Evolutionary conservation across 129 eudicot genomes (phyloP).

Genomic region (Erigeron canadensis): DNA sequence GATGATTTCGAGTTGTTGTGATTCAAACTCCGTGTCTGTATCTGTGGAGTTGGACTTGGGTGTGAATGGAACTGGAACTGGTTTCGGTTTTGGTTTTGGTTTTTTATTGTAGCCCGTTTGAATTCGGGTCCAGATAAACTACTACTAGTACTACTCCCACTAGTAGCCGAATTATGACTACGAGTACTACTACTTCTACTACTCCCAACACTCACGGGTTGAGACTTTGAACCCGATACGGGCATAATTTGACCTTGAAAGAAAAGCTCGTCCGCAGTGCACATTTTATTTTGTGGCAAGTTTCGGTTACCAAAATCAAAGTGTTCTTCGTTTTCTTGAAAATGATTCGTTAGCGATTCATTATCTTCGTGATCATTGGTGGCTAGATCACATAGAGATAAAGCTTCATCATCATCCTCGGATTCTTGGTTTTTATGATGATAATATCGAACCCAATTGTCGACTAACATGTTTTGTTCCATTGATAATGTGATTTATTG

Average conservation of each 20-base stretch:
- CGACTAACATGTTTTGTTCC: not conserved
- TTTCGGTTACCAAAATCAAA: conserved; percentile 55
- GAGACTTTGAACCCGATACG: conserved; percentile 40
- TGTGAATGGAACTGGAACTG: conserved; percentile 74
- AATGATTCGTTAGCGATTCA: not conserved
- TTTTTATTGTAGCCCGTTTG: conserved; percentile 17
- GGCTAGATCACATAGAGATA: conserved; percentile 65
- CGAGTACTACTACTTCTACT: conserved; percentile 37
- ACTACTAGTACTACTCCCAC: conserved; percentile 37
- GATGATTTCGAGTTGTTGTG: conserved; percentile 29
- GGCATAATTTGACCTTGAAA: conserved; percentile 74
- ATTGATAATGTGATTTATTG: not conserved
- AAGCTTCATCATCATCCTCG: conserved; percentile 51
- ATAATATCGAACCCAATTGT: conserved; percentile 9
- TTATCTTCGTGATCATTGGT: conserved; percentile 23
- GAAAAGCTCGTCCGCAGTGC: conserved; percentile 78
- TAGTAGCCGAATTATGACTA: conserved; percentile 42
- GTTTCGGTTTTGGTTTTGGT: conserved; percentile 26
- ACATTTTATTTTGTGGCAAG: conserved; percentile 52
- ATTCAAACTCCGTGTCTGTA: conserved; percentile 29
- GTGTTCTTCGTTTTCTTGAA: conserved; percentile 21
- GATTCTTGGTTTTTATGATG: conserved; percentile 4
- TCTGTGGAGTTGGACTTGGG: conserved; percentile 78
- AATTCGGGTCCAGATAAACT: conserved; percentile 21
- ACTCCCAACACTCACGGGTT: conserved; percentile 32